Conservation (phyloP, 2,329 filamentous ascomycete species). For the Botrytis sinoallii region DNA sequence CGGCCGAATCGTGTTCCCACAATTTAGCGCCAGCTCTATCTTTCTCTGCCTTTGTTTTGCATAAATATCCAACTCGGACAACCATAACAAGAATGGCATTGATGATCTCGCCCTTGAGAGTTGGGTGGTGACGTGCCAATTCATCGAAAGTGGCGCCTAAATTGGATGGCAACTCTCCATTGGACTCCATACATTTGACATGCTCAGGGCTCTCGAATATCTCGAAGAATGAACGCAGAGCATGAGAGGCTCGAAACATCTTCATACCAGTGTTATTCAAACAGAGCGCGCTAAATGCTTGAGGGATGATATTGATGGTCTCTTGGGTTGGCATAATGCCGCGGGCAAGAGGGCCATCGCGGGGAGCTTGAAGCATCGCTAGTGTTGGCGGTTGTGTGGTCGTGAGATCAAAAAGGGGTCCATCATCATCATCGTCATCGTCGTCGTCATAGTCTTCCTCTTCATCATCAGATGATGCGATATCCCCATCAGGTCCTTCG, state of each 20-base stretch:
- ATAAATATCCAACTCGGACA: constrained; percentile 72
- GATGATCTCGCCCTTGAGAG: constrained; percentile 74
- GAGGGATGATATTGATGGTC: constrained; percentile 81
- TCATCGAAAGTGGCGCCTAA: constrained; percentile 90
- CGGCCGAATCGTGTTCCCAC: constrained; percentile 58
- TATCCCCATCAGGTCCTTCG: neutral
- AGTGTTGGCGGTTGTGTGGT: constrained; percentile 53
- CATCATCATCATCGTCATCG: constrained; percentile 39
- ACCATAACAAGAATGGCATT: constrained; percentile 89
- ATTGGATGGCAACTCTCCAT: constrained; percentile 66
- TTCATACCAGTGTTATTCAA: constrained; percentile 84
- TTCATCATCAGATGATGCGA: constrained; percentile 30
- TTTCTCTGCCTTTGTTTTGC: constrained; percentile 64
- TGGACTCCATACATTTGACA: constrained; percentile 76
- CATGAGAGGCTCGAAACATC: constrained; percentile 78
- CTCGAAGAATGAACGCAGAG: constrained; percentile 84
- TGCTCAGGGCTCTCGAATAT: constrained; percentile 95
- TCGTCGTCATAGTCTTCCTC: constrained; percentile 29
- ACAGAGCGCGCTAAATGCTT: constrained; percentile 89
- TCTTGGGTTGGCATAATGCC: constrained; percentile 86
- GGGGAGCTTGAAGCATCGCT: constrained; percentile 47
- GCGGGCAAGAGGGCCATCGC: constrained; percentile 51
- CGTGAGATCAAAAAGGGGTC: constrained; percentile 32
- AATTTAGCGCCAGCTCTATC: constrained; percentile 77
- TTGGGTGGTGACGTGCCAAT: constrained; percentile 87